Evolutionary conservation across 257 asterid species (phyloP).

Genomic region (Handroanthus guayacan): DNA sequence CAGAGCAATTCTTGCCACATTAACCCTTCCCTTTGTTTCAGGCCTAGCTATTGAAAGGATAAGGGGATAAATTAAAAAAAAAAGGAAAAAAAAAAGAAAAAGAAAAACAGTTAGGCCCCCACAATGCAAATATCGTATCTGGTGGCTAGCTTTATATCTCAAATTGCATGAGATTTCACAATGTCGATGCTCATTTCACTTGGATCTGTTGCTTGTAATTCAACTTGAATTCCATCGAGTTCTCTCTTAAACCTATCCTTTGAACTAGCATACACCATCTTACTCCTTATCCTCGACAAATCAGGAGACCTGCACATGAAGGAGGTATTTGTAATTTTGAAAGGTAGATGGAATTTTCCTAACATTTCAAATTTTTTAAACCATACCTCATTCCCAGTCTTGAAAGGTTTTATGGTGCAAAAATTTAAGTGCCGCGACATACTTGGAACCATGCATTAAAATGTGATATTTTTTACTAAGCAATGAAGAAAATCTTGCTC

Average conservation of each 20-base stretch:
- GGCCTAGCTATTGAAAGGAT: not conserved
- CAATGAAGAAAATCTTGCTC: conserved; percentile 53
- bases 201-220: conserved; percentile 48
- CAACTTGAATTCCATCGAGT: conserved; percentile 42
- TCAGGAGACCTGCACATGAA: conserved; percentile 37
- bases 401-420: no score
- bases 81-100: no score
- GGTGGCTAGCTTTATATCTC: not conserved
- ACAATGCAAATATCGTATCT: no score
- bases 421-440: no score
- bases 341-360: no score
- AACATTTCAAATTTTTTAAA: no score
- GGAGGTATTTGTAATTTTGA: no score
- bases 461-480: conserved; percentile 34
- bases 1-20: not conserved
- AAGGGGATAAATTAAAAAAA: not conserved
- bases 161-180: conserved; percentile 39
- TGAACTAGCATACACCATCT: conserved; percentile 47
- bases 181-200: conserved; percentile 49
- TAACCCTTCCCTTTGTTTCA: conserved; percentile 4
- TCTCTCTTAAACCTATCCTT: conserved; percentile 44
- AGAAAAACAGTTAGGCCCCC: no score
- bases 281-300: conserved; percentile 39
- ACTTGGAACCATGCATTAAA: no score
- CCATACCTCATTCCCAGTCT: no score